Evolutionary conservation across 1,139 yeast genomes (phyloP), one percentile per base, ranked within the genome.

Genomic region (Candida mesenterica): DNA sequence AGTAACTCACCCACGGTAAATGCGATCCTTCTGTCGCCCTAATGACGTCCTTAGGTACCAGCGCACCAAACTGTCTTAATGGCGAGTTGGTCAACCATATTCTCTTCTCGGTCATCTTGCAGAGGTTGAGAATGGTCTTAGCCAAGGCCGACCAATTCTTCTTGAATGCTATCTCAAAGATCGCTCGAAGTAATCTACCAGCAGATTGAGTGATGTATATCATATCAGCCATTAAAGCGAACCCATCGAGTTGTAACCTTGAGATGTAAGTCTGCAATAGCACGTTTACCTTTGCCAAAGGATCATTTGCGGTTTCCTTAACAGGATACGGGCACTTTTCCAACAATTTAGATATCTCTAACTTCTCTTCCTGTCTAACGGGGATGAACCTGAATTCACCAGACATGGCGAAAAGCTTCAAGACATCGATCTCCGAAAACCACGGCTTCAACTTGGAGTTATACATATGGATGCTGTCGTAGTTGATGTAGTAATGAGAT

Each of bases 161-260:
- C 35, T 73, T 68, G 31, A 87, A 50, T 7, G 88, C 75, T 17
- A 92, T 77, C 53, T 92, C 97, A 53, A 76, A 82, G 45, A 94
- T 75, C 0, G 98, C 97, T 36, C 97, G 65, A 36, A 90, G 66
- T 28, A 94, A 61, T 54, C 99, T 75, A 5, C 95, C 95, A 1
- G 97, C 97, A 25, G 95, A 87, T 56, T 92, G 98, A 0, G 94
- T 86, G 28, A 94, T 78, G 52, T 87, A 92, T 3, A 87, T 74
- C 97, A 90, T 89, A 62, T 94, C 99, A 0, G 97, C 81, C 72
- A 84, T 79, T 40, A 94, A 62, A 0, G 97, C 97, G 65, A 87
- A 87, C 1, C 97, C 98, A 2, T 85, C 95, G 12, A 94, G 65
- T 8, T 70, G 64, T 27, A 90, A 62, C 24, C 82, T 62, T 1